These are phyloP conservation scores for Epichloe festucae DNA, from an alignment of 2,329 filamentous ascomycete species.

Conservation along the genomic window DNA sequence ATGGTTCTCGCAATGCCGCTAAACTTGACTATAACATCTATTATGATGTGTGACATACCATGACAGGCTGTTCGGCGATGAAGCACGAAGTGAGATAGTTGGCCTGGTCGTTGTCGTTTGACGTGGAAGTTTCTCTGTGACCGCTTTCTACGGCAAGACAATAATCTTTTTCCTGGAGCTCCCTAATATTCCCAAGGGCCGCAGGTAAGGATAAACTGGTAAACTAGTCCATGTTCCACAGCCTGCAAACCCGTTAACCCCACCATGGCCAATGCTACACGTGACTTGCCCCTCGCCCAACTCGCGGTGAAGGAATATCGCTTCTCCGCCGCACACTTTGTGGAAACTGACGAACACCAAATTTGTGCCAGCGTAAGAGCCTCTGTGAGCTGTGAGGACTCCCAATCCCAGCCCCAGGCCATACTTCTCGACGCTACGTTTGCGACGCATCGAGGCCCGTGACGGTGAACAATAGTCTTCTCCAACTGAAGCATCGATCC, in stretches of 20 bases:
- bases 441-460: background rate
- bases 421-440: background rate
- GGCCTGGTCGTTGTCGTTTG: constrained; percentile 6
- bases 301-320: constrained; percentile 23
- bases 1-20: background rate
- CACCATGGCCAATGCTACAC: constrained; percentile 13
- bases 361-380: constrained; percentile 19
- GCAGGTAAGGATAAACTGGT: constrained; percentile 2
- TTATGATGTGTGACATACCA: background rate
- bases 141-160: constrained; percentile 11
- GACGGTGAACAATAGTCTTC: background rate
- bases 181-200: background rate
- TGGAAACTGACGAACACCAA: constrained; percentile 24
- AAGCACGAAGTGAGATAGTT: background rate
- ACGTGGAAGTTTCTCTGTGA: constrained; percentile 1
- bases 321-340: constrained; percentile 30
- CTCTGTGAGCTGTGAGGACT: background rate
- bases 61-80: constrained; percentile 1
- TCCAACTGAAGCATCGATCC: background rate
- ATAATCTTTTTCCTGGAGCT: constrained; percentile 14
- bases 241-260: constrained; percentile 4
- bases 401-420: background rate
- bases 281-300: constrained; percentile 28
- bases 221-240: background rate
- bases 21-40: background rate